Evolutionary conservation across 441 rosid species (phyloP).

Genomic region (Manihot esculenta): DNA sequence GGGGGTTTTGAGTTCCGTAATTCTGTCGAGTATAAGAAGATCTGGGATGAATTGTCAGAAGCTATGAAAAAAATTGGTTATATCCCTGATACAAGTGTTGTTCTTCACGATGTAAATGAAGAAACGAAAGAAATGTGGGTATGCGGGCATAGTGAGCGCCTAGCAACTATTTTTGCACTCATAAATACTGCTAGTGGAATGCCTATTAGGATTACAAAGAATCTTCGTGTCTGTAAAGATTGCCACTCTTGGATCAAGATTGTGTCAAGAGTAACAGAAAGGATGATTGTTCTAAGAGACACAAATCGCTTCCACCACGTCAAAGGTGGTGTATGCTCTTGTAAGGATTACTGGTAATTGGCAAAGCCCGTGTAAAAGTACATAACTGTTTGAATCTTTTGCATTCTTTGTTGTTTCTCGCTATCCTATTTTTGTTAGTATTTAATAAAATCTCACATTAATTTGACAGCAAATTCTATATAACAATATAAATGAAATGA

Average conservation of each 20-base stretch:
- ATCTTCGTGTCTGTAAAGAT: conserved; percentile 47
- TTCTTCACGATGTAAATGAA: conserved; percentile 46
- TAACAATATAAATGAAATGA: not conserved
- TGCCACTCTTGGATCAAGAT: conserved; percentile 48
- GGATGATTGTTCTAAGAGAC: conserved; percentile 40
- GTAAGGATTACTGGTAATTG: conserved; percentile 44
- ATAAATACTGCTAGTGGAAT: conserved; percentile 33
- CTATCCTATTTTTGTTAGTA: not conserved
- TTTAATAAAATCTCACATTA: not conserved
- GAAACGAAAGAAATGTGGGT: conserved; percentile 39
- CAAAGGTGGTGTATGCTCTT: conserved; percentile 36
- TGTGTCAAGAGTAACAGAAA: conserved; percentile 37
- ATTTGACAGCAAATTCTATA: not conserved
- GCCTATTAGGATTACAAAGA: conserved; percentile 46
- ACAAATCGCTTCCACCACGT: conserved; percentile 45
- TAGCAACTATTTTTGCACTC: conserved; percentile 39
- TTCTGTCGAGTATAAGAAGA: conserved; percentile 37
- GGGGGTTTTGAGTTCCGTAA: conserved; percentile 38
- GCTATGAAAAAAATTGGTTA: conserved; percentile 35
- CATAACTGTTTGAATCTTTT: conserved; percentile 1
- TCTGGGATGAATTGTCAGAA: conserved; percentile 30
- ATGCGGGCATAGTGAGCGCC: conserved; percentile 47
- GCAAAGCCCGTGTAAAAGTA: conserved; percentile 5
- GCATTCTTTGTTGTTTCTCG: not conserved
- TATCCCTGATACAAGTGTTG: conserved; percentile 35